These are phyloP conservation scores for Leccinellum rugosiceps DNA, from an alignment of 768 basidiomycete genomes.

Conservation along the genomic window DNA sequence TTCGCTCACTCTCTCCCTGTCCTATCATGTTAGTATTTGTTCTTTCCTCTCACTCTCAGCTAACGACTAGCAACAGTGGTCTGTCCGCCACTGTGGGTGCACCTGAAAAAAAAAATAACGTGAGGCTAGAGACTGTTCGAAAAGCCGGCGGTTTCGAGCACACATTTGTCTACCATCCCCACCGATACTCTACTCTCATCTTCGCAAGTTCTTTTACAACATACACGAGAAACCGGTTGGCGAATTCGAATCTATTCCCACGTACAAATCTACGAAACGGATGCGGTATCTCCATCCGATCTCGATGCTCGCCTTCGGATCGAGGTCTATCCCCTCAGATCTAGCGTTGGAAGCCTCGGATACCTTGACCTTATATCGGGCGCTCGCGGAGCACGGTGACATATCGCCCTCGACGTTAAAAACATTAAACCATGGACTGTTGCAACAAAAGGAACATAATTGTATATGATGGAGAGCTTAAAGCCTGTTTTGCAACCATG, in stretches of 20 bases:
- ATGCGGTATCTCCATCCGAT: conserved; percentile 64
- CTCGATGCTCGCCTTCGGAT: conserved; percentile 53
- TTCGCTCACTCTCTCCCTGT: conserved; percentile 66
- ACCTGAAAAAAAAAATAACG: conserved; percentile 61
- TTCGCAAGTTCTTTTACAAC: conserved; percentile 63
- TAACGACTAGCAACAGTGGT: conserved; percentile 41
- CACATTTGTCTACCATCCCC: conserved; percentile 57
- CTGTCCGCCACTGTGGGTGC: conserved; percentile 70
- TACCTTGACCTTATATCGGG: conserved; percentile 48
- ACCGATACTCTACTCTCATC: conserved; percentile 73
- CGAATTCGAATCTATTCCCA: conserved; percentile 35
- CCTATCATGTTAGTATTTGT: conserved; percentile 59
- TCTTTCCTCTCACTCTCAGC: background rate
- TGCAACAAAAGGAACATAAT: conserved; percentile 63
- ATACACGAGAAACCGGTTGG: conserved; percentile 20
- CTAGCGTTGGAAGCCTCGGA: conserved; percentile 62
- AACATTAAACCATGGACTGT: conserved; percentile 38
- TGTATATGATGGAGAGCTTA: conserved; percentile 53
- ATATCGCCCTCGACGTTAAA: conserved; percentile 21
- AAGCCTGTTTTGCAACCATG: conserved; percentile 39
- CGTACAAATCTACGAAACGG: conserved; percentile 37
- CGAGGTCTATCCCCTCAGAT: conserved; percentile 52
- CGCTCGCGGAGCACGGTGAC: conserved; percentile 33
- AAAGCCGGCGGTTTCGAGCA: conserved; percentile 55
- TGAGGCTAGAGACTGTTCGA: conserved; percentile 64